A percentile compares a stretch with the other conserved stretches of the same genome.
These are phyloP conservation scores for Clitopilus hobsonii DNA, from an alignment of 768 basidiomycete species.

Conservation along the genomic window DNA sequence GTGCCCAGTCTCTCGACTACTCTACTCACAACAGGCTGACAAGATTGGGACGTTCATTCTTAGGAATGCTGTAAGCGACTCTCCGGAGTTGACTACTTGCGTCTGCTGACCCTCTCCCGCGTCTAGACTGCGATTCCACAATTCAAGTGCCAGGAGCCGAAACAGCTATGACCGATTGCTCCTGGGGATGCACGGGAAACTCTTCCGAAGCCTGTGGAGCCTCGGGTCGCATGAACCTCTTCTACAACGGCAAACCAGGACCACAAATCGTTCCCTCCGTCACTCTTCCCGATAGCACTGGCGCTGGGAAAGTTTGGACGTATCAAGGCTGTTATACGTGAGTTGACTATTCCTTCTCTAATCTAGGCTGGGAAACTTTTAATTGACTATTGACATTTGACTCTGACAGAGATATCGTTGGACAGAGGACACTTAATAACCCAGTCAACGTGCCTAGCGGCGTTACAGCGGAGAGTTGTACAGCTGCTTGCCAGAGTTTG, in stretches of 20 bases:
- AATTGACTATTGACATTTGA: background rate
- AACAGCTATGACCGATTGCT: constrained; percentile 43
- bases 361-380: background rate
- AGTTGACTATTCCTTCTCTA: constrained; percentile 8
- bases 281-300: constrained; percentile 15
- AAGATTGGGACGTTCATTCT: too few relatives aligned
- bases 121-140: constrained; percentile 54
- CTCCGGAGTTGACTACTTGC: background rate
- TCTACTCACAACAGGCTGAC: too few relatives aligned
- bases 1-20: too few relatives aligned
- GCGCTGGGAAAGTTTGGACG: constrained; percentile 33
- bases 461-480: constrained; percentile 46
- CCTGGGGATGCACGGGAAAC: constrained; percentile 50
- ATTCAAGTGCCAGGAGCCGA: constrained; percentile 44
- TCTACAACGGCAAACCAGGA: constrained; percentile 46
- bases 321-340: constrained; percentile 66
- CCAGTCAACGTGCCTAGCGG: constrained; percentile 37
- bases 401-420: constrained; percentile 24
- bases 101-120: background rate
- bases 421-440: constrained; percentile 26
- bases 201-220: constrained; percentile 51
- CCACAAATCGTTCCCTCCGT: constrained; percentile 45
- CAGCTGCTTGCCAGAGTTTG: constrained; percentile 38
- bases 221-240: constrained; percentile 45
- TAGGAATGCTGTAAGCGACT: constrained; percentile 37